A percentile compares a stretch with the other conserved stretches of the same genome.
Evolutionary conservation across 148 eudicot genomes (phyloP).

Genomic region (Chenopodium album): DNA sequence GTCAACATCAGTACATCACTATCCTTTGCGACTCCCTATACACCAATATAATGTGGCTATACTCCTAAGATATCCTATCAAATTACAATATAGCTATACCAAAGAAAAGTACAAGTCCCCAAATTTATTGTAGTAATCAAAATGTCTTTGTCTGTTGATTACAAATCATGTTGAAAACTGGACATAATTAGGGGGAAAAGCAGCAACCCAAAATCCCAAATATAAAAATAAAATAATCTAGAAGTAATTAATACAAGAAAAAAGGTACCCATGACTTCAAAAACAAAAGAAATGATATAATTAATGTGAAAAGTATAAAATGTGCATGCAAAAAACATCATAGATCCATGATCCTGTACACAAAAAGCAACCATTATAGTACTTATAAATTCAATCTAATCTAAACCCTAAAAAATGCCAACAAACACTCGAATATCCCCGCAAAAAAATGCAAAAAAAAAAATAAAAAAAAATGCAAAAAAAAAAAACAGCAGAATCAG

Average conservation of each 20-base stretch:
- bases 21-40: neutral
- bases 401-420: neutral
- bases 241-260: neutral
- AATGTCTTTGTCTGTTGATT: neutral
- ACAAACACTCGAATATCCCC: neutral
- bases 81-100: neutral
- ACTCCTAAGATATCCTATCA: neutral
- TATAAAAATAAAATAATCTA: neutral
- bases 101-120: neutral
- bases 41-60: neutral
- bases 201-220: neutral
- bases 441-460: neutral
- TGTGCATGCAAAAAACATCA: neutral
- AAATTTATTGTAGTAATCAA: neutral
- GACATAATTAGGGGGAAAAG: neutral
- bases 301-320: neutral
- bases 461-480: neutral
- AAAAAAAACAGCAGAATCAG: neutral
- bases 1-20: neutral
- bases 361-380: neutral
- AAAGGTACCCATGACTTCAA: neutral
- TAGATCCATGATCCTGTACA: constrained; percentile 11
- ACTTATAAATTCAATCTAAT: neutral
- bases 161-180: no score
- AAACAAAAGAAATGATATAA: neutral